Conservation (phyloP, 2,329 filamentous ascomycete species). For the Pseudogymnoascus sp. region DNA sequence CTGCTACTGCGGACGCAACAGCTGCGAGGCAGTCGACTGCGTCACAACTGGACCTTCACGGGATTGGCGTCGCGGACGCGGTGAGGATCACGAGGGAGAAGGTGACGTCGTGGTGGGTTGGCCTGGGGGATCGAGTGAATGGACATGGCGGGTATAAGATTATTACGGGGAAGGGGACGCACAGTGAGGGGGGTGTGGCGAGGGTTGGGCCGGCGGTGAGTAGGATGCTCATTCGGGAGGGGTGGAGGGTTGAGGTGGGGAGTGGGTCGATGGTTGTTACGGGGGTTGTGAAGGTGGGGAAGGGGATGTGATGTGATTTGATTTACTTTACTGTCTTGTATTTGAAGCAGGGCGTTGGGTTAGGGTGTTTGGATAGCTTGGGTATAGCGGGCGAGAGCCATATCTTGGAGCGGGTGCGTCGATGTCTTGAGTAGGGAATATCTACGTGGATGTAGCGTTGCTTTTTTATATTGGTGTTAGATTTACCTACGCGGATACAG, state of each 20-base stretch:
- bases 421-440: not conserved
- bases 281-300: conserved; percentile 41
- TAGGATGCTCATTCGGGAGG: conserved; percentile 66
- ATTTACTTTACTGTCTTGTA: not conserved
- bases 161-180: conserved; percentile 73
- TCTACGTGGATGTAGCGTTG: not conserved
- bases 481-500: not conserved
- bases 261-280: conserved; percentile 65
- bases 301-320: conserved; percentile 11
- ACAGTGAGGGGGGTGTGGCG: conserved; percentile 70
- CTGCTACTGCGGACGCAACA: conserved; percentile 62
- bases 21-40: conserved; percentile 61
- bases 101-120: conserved; percentile 72
- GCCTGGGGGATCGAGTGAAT: conserved; percentile 49
- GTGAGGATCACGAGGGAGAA: conserved; percentile 67
- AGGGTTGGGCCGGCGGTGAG: conserved; percentile 75
- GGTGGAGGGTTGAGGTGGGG: conserved; percentile 73
- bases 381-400: not conserved
- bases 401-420: not conserved
- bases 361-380: not conserved
- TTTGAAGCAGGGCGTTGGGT: not conserved
- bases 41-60: conserved; percentile 70
- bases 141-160: conserved; percentile 57
- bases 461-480: not conserved
- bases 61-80: conserved; percentile 73